A percentile compares a stretch with the other conserved stretches of the same genome.
Evolutionary conservation across 805 yeast genomes (phyloP).

Genomic region (Ogataea salicorniae): DNA sequence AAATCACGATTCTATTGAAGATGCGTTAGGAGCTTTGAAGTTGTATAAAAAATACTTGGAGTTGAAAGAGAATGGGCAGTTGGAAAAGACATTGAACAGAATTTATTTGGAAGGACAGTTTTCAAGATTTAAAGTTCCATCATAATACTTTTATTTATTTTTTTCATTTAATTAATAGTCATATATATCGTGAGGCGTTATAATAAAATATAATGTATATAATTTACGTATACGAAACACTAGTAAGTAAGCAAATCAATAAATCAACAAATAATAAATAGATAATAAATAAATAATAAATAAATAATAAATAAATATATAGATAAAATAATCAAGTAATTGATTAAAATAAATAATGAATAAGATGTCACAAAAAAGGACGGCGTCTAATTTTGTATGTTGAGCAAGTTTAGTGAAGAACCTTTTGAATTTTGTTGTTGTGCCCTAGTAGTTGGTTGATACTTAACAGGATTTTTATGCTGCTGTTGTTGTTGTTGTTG

Average conservation of each 20-base stretch:
- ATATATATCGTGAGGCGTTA: no score
- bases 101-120: conserved; percentile 69
- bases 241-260: no score
- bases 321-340: no score
- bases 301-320: no score
- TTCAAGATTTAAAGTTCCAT: conserved; percentile 48
- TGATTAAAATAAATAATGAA: no score
- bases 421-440: conserved; percentile 25
- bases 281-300: no score
- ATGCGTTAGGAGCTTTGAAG: conserved; percentile 80
- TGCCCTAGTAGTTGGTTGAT: conserved; percentile 29
- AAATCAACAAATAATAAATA: no score
- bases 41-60: conserved; percentile 70
- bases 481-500: not conserved
- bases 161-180: no score
- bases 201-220: no score
- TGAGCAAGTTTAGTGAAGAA: conserved; percentile 18
- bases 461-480: conserved; percentile 7
- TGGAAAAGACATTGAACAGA: conserved; percentile 57
- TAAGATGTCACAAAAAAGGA: no score
- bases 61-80: conserved; percentile 49
- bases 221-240: no score
- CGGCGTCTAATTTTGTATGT: conserved; percentile 12
- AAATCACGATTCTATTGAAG: conserved; percentile 96
- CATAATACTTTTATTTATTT: no score